Conservation (phyloP, 768 basidiomycete genomes). For the Lactarius trivialis region DNA sequence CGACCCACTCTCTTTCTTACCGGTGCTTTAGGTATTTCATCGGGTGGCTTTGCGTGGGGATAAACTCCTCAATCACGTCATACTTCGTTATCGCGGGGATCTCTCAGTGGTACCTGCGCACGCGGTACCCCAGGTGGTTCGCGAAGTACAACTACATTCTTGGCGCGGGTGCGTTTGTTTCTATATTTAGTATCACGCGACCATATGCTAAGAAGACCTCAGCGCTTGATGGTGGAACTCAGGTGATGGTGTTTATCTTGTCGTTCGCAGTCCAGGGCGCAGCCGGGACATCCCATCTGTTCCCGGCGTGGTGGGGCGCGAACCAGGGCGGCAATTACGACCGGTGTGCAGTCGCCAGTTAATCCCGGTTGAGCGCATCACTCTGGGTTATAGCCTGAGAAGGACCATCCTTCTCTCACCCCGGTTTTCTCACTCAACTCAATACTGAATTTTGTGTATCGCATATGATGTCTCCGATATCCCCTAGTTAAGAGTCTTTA, state of each 20-base stretch:
- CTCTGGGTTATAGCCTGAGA: neutral
- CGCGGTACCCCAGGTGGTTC: constrained; percentile 39
- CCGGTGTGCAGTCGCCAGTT: constrained; percentile 8
- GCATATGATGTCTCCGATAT: neutral
- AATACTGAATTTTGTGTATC: neutral
- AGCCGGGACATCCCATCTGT: constrained; percentile 40
- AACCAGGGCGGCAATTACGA: constrained; percentile 43
- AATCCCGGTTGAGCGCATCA: neutral
- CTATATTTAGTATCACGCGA: neutral
- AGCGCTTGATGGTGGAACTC: constrained; percentile 37
- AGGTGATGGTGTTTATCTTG: constrained; percentile 44
- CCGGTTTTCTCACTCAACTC: neutral
- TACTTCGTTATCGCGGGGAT: constrained; percentile 40
- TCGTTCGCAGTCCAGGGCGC: constrained; percentile 37
- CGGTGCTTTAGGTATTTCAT: constrained; percentile 36
- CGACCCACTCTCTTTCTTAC: neutral
- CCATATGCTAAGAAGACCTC: neutral
- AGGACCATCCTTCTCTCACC: too few relatives aligned
- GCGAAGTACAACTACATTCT: constrained; percentile 34
- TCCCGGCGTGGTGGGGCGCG: constrained; percentile 52
- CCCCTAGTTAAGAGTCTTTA: too few relatives aligned
- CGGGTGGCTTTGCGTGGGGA: constrained; percentile 45
- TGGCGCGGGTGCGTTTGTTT: constrained; percentile 28
- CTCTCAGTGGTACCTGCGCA: constrained; percentile 43
- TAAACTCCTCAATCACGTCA: constrained; percentile 41